Percentiles rank a stretch among this genome's conserved stretches.
Evolutionary conservation across 257 asterid genomes (phyloP).

Genomic region (Fraxinus anomala): DNA sequence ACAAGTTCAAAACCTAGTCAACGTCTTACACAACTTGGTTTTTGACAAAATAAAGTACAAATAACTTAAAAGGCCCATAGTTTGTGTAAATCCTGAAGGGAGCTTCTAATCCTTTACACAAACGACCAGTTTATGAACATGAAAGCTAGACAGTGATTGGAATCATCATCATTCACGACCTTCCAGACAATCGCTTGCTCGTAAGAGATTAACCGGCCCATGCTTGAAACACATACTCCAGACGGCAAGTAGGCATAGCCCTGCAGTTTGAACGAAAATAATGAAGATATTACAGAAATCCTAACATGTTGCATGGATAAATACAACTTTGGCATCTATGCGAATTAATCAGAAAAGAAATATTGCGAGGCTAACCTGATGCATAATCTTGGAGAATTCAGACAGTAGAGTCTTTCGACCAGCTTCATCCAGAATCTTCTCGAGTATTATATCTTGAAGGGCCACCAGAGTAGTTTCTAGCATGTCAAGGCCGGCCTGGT

Average conservation of each 20-base stretch:
- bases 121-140: conserved; percentile 97
- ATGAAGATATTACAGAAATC: neutral
- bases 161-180: conserved; percentile 71
- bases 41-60: neutral
- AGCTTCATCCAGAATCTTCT: conserved; percentile 79
- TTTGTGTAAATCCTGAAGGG: neutral
- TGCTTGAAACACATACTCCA: conserved; percentile 85
- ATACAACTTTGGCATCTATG: neutral
- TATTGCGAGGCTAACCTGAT: conserved; percentile 52
- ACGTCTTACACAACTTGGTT: neutral
- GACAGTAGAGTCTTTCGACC: conserved; percentile 78
- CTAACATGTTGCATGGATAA: neutral
- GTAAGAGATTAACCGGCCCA: conserved; percentile 85
- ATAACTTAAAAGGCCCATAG: neutral
- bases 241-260: conserved; percentile 81
- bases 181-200: conserved; percentile 91
- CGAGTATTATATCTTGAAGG: conserved; percentile 90
- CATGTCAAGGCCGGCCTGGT: conserved; percentile 98
- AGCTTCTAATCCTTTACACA: conserved; percentile 28
- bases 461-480: conserved; percentile 90
- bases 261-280: conserved; percentile 31
- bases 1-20: neutral
- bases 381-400: conserved; percentile 90
- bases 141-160: conserved; percentile 87
- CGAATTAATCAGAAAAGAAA: neutral